Evolutionary conservation across 257 asterid genomes (phyloP), one percentile per base, ranked within the genome.

Genomic region (Cynanchum wilfordii): DNA sequence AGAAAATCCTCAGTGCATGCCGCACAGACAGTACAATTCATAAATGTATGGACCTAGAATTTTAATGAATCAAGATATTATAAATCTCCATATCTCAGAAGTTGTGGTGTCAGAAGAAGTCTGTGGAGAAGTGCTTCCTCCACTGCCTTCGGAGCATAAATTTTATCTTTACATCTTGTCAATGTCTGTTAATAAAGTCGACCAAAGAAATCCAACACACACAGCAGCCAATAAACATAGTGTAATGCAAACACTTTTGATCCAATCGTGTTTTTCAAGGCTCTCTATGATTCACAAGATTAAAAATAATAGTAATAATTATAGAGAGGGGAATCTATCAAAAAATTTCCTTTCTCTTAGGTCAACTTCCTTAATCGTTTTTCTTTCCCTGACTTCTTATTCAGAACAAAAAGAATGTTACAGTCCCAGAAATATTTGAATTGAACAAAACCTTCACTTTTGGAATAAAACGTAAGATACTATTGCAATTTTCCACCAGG

Each of bases 131-230:
- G 15, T 24, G n/a, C 44, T 65, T 19, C 57, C 24, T 33, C 72
- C 64, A 73, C 60, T 25, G 6, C 65, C 71, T 64, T 64, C 5
- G 13, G 19, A 52, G 57, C 57, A n/a, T 24, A 40, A 52, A 52
- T 11, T 47, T 67, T 42, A 75, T 42, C 52, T 27, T 27, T 66
- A 29, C 51, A 20, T 30, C 56, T 33, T 33, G 27, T 36, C 68
- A 55, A n/a, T 66, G 69, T 57, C 45, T 5, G 12, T 67, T 52
- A 52, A 73, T 45, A 11, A 44, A 63, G n/a, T 11, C 13, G 5
- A 44, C 10, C 10, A 66, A 45, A 66, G 45, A 60, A 13, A 29
- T 60, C 42, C 63, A 33, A 69, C 29, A 70, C 5, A 69, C 20
- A 55, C 40, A 33, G 54, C 20, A 54, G 27, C 65, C n/a, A 69